Percentiles rank a stretch among this genome's conserved stretches.
Conservation (phyloP, 768 basidiomycete species). For the Myochromella boudieri region DNA sequence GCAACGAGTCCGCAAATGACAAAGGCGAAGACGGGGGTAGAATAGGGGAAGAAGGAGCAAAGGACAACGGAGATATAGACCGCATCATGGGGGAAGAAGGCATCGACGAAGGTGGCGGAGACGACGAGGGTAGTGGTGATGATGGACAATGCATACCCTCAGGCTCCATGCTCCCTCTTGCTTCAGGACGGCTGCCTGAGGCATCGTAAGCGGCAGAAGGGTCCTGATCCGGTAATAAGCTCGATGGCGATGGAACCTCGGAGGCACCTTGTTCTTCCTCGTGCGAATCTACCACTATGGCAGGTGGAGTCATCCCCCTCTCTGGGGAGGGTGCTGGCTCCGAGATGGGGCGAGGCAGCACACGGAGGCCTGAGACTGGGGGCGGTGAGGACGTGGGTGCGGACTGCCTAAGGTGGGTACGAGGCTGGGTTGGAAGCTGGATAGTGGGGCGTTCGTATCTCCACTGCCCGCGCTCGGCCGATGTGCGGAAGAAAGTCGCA, state of each 20-base stretch:
- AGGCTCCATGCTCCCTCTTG: constrained; percentile 30
- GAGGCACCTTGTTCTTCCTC: constrained; percentile 11
- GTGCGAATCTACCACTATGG: not conserved
- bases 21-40: constrained; percentile 23
- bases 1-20: constrained; percentile 9
- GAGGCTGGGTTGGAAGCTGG: constrained; percentile 33
- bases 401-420: constrained; percentile 30
- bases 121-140: constrained; percentile 38
- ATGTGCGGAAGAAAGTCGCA: constrained; percentile 53
- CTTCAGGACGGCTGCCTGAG: constrained; percentile 24
- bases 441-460: too few species aligned
- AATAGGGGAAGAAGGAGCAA: constrained; percentile 19
- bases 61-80: constrained; percentile 32
- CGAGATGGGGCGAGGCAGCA: constrained; percentile 32
- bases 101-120: constrained; percentile 40
- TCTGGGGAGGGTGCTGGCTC: constrained; percentile 25
- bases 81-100: constrained; percentile 34
- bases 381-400: constrained; percentile 31
- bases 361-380: constrained; percentile 24
- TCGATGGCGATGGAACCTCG: constrained; percentile 18
- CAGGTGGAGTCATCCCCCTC: constrained; percentile 5
- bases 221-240: constrained; percentile 10
- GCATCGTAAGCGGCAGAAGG: constrained; percentile 5
- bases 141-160: constrained; percentile 21
- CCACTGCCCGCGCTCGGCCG: constrained; percentile 62